Evolutionary conservation across 208 protist species (phyloP).

Genomic region (Leishmania arabica): DNA sequence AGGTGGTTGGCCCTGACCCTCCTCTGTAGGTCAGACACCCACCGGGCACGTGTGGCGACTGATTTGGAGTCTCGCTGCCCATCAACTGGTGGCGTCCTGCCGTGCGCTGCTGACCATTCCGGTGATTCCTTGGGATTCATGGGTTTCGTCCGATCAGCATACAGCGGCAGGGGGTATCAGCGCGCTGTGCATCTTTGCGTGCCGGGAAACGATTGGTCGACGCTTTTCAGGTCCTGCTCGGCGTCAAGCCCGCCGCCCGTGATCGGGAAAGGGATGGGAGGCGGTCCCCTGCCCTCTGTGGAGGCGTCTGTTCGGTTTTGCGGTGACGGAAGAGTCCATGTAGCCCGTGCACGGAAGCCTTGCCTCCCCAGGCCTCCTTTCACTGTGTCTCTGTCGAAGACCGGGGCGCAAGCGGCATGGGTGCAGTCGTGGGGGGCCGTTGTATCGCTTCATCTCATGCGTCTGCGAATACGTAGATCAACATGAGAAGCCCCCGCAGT

Average conservation of each 20-base stretch:
- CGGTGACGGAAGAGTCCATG: too few relatives aligned
- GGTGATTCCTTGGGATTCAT: neutral
- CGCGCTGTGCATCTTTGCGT: neutral
- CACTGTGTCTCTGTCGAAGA: neutral
- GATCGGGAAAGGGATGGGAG: too few relatives aligned
- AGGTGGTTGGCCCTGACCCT: neutral
- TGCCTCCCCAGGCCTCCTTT: too few relatives aligned
- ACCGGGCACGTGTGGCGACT: neutral
- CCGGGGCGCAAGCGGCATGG: neutral
- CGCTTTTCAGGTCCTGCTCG: too few relatives aligned
- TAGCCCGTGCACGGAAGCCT: too few relatives aligned
- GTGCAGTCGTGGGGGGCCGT: too few relatives aligned
- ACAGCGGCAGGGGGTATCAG: neutral
- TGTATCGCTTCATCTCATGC: neutral
- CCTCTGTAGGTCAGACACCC: neutral
- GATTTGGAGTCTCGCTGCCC: neutral
- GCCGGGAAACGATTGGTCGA: neutral
- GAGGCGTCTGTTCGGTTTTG: too few relatives aligned
- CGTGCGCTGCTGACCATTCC: neutral
- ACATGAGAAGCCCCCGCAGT: neutral
- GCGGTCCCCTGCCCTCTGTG: too few relatives aligned
- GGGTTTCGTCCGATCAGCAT: neutral
- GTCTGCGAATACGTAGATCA: neutral
- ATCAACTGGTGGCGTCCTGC: neutral
- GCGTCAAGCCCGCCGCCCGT: too few relatives aligned